Base-by-base conservation (phyloP, 2,329 filamentous ascomycete genomes). In the Phialophora macrospora region DNA sequence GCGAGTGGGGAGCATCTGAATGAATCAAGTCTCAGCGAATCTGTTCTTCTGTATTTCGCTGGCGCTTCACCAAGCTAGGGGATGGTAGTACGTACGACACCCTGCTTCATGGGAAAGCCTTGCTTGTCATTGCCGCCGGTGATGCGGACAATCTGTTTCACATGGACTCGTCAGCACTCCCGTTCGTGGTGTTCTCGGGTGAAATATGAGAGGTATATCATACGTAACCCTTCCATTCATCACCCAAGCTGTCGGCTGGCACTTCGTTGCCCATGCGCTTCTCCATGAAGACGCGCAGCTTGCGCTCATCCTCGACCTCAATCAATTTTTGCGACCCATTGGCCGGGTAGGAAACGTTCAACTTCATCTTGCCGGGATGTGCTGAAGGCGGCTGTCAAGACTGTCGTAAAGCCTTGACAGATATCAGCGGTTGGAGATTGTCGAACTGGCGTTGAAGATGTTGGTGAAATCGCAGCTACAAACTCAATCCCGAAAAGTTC, bases 71-170 rank as follows among this genome's bases (percentile, higher is more conserved):
- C 58, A 61, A 63, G 60, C 56, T 71, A 60, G 69, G 72, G 70
- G 70, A 72, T 69, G 59, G 62, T 69, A 49, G 56, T 49, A 80
- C 80, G 75, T 81, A 82, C 80, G 77, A 96, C 91, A 88, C 95
- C 95, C 90, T 99, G 96, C 93, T 99, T 99, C 95, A 99, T 99
- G 77, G 95, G 95, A 89, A 99, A 99, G 87, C 95, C 95, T 88
- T 99, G 96, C 92, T 99, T 99, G 91, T 99, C 95, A 91, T 99
- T 99, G 81, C 96, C 95, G 80, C 95, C 96, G 78, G 95, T 99
- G 87, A 99, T 98, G 64, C 71, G 71, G 67, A 73, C 63, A 56
- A 73, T 72, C 72, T 73, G 66, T 55, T 48, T 44, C 52, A 24
- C 46, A 62, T 28, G 22, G 52, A 54, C 34, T 30, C 54, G 66